Evolutionary conservation across 306 rosid species (phyloP).

Genomic region (Quercus bicolor): DNA sequence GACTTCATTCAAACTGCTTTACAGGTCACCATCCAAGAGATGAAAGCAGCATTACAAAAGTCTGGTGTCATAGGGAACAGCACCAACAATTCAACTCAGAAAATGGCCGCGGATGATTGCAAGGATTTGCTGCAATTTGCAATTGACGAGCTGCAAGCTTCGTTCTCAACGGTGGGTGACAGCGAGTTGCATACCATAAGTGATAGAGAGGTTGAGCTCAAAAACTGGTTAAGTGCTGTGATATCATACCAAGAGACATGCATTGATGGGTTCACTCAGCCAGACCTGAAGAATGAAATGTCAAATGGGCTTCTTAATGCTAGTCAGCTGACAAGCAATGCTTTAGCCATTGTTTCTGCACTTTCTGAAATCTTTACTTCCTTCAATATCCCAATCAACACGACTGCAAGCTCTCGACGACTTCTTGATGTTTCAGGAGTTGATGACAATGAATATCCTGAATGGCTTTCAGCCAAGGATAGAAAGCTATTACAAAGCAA

Average conservation of each 20-base stretch:
- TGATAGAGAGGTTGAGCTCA: slow-evolving; percentile 33
- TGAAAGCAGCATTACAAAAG: slow-evolving; percentile 4
- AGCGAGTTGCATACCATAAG: slow-evolving; percentile 21
- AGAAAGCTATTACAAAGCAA: slow-evolving; percentile 42
- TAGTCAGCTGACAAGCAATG: slow-evolving; percentile 40
- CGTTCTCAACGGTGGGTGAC: slow-evolving; percentile 24
- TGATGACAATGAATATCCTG: slow-evolving; percentile 35
- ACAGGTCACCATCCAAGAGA: slow-evolving; percentile 12
- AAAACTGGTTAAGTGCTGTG: slow-evolving; percentile 64
- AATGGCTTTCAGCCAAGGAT: slow-evolving; percentile 49
- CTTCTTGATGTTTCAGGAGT: slow-evolving; percentile 27
- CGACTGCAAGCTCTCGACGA: slow-evolving; percentile 34
- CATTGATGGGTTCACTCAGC: slow-evolving; percentile 33
- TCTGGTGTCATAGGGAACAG: not conserved
- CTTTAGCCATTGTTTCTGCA: slow-evolving; percentile 41
- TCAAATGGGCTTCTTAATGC: slow-evolving; percentile 1
- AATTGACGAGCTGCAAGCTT: slow-evolving; percentile 29
- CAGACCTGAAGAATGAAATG: not conserved
- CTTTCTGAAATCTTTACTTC: slow-evolving; percentile 24
- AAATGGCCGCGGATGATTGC: slow-evolving; percentile 59
- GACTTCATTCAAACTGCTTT: slow-evolving; percentile 27
- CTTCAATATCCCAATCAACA: slow-evolving; percentile 11
- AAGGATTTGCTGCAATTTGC: slow-evolving; percentile 51
- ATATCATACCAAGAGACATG: slow-evolving; percentile 50
- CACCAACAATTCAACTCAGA: not conserved